Evolutionary conservation across 2,329 filamentous ascomycete species (phyloP), one percentile per base, ranked within the genome.

Genomic region (Diaporthe capsici): DNA sequence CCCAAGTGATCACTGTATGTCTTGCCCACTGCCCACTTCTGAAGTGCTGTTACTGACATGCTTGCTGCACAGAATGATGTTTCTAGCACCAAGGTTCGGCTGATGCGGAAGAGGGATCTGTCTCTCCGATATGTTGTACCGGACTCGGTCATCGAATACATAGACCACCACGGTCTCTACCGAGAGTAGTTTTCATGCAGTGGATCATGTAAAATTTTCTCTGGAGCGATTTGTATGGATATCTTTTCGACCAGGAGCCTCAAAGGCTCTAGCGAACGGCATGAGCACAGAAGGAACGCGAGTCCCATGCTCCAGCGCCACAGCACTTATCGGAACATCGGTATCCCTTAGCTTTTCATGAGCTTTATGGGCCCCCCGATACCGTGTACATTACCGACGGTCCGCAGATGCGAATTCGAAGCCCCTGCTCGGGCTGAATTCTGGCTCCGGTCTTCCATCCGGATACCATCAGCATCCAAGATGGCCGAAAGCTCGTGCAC

Each of bases 1-100:
- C 94, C 74, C 95, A 98, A 84, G 90, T 98, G 71, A 96, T 98
- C 67, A 92, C 94, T 78, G 83, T 94, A 97, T 80, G 93, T 49
- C 97, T 76, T 94, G 79, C 94, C 91, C 77, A 39, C 34, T 53
- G 17, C 15, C 37, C 47, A 37, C n/a, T 39, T 47, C 25, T 57
- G 31, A 22, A n/a, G 13, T 25, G 10, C 8, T 47, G n/a, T 28
- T 70, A 31, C 47, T 63, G 34, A 65, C 63, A 0, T 15, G n/a
- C 9, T 13, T 44, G 22, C 34, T 61, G 25, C 57, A 28, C 91
- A 94, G 79, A 96, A 96, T 82, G 93, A 95, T 80, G 92, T 96
- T 75, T 80, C 79, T 37, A 80, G 79, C 65, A 80, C 80, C 28
- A 79, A 80, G 75, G 76, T 81, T 17, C 77, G 39, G 15, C 25